Conservation (phyloP, 164 flowering plant species). For the Kalanchoe fedtschenkoi region DNA sequence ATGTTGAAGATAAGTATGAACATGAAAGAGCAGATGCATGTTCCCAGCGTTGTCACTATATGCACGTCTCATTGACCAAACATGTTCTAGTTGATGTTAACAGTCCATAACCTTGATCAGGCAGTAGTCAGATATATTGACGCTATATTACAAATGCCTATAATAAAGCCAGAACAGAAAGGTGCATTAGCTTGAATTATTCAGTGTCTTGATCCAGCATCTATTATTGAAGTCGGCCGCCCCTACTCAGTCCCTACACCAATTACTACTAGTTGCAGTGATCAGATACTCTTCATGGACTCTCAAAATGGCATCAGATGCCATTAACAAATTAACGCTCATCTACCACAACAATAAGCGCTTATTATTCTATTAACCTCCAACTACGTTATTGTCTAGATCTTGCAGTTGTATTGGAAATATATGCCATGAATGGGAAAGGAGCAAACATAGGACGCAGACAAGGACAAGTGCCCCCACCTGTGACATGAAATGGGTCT, state of each 20-base stretch:
- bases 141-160: no score
- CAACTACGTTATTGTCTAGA: background rate
- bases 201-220: background rate
- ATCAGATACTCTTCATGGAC: background rate
- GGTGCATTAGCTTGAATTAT: background rate
- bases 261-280: background rate
- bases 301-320: background rate
- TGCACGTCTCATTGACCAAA: background rate
- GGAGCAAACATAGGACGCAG: background rate
- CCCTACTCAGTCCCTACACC: background rate
- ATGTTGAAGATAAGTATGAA: background rate
- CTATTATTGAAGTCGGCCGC: background rate
- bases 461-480: conserved; percentile 20
- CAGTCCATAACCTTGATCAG: no score
- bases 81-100: no score
- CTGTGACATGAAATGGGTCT: conserved; percentile 90
- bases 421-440: background rate
- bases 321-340: background rate
- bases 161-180: no score
- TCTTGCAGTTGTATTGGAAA: background rate
- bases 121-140: no score
- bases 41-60: background rate
- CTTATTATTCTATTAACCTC: background rate
- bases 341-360: background rate
- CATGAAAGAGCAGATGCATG: background rate